A percentile compares a stretch with the other conserved stretches of the same genome.
These are phyloP conservation scores for Eucalyptus tenuipes DNA, from an alignment of 345 rosid genomes.

Conservation along the genomic window DNA sequence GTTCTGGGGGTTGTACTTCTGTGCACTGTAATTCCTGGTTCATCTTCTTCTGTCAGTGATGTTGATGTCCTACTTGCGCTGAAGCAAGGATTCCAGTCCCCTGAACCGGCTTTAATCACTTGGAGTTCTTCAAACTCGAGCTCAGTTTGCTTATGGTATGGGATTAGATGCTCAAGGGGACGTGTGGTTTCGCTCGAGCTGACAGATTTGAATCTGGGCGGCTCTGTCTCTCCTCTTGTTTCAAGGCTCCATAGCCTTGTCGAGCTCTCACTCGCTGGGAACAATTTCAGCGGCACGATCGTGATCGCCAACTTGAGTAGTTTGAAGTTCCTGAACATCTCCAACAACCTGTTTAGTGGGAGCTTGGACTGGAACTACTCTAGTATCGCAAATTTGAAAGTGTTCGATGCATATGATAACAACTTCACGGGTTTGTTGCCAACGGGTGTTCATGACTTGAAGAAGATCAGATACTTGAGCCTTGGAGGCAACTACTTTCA, in stretches of 20 bases:
- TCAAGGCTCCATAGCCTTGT: not conserved
- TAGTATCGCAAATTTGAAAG: conserved; percentile 16
- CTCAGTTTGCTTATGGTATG: not conserved
- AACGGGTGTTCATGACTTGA: conserved; percentile 13
- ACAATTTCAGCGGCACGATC: conserved; percentile 24
- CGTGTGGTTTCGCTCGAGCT: not conserved
- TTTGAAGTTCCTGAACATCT: conserved; percentile 37
- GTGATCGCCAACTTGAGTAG: conserved; percentile 21
- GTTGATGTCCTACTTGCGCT: not conserved
- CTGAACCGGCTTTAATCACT: not conserved
- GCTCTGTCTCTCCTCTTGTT: not conserved
- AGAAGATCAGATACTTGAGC: conserved; percentile 33
- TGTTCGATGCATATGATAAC: conserved; percentile 45
- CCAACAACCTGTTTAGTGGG: conserved; percentile 41
- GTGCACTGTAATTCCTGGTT: not conserved
- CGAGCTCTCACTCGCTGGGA: conserved; percentile 3
- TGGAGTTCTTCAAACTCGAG: not conserved
- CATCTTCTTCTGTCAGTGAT: not conserved
- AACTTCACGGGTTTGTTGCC: conserved; percentile 44
- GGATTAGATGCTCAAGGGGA: not conserved
- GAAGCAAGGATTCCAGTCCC: not conserved
- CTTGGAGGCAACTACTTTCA: conserved; percentile 59
- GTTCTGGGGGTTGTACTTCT: not conserved
- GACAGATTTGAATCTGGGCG: not conserved
- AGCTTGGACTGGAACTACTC: conserved; percentile 37